Evolutionary conservation across 208 protist species (phyloP), one percentile per base, ranked within the genome.

Genomic region (Tritrichomonas musculus): DNA sequence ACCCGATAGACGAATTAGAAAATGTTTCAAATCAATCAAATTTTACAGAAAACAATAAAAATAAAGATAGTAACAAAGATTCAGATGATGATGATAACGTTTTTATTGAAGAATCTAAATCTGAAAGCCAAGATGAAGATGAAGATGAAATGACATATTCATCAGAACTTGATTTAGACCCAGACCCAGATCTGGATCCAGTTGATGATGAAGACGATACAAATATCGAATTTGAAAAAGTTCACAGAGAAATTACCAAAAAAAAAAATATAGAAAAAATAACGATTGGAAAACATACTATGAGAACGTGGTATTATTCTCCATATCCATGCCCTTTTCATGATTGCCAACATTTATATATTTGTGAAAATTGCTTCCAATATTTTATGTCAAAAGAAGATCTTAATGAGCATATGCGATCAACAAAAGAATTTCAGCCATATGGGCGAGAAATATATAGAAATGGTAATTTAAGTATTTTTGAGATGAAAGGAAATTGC

Each of bases 311-410:
- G 98, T 99, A 99, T 96, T 99, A 98, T 93, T 98, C 97, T 39
- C 98, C 98, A 0, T 99, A 98, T 94, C 98, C 97, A 1, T 96
- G 97, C 53, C 69, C 41, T 41, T 93, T 66, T 69, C 39, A 27
- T n/a, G 69, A 93, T 30, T 8, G 4, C 44, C 13, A 27, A 2
- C 41, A 57, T 53, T 77, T 93, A 94, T 98, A 98, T 94, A 95
- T 99, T n/a, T 99, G 98, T 94, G 98, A 98, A 82, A 99, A 97
- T 94, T 99, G 98, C 95, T 95, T 99, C 22, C 96, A 98, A 20
- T 98, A 98, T 53, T 98, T 98, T 94, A 96, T 93, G 95, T 97
- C 95, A 50, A 96, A 94, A 84, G 96, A 95, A 95, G 97, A 93
- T 94, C 96, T 96, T 0, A 84, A 93, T 95, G 95, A 97, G 22